Evolutionary conservation across 2,329 filamentous ascomycete genomes (phyloP).

Genomic region (Cordyceps cateniannulata): DNA sequence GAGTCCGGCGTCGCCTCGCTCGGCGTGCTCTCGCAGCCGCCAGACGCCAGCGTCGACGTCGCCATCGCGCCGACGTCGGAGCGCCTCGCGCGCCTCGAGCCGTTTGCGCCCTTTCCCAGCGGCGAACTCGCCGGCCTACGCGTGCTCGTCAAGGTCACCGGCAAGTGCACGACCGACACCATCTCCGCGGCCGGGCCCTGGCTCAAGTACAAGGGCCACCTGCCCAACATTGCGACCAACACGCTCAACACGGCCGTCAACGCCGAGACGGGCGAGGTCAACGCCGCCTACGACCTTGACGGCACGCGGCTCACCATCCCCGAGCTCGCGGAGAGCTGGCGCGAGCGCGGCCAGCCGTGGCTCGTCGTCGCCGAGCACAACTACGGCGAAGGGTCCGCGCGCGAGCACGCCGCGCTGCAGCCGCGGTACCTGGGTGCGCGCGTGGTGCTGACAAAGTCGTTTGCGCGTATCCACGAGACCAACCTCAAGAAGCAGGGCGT

Average conservation of each 20-base stretch:
- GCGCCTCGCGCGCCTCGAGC: constrained; percentile 84
- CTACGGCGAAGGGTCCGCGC: constrained; percentile 85
- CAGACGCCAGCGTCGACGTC: constrained; percentile 65
- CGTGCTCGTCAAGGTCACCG: constrained; percentile 92
- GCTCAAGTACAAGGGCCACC: constrained; percentile 98
- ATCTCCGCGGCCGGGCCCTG: constrained; percentile 95
- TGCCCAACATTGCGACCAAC: constrained; percentile 96
- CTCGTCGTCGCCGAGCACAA: constrained; percentile 96
- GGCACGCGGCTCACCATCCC: constrained; percentile 73
- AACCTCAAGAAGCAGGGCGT: constrained; percentile 98
- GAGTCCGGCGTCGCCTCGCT: constrained; percentile 70
- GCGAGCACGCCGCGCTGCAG: constrained; percentile 85
- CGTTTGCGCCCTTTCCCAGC: constrained; percentile 76
- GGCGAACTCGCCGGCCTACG: constrained; percentile 69
- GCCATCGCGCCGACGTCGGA: constrained; percentile 81
- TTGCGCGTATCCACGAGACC: constrained; percentile 90
- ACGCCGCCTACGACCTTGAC: constrained; percentile 82
- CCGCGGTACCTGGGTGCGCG: constrained; percentile 84
- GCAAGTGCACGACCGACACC: constrained; percentile 98
- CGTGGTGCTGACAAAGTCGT: constrained; percentile 78
- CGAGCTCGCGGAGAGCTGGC: constrained; percentile 80
- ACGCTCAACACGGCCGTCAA: constrained; percentile 94
- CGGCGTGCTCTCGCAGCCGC: constrained; percentile 62
- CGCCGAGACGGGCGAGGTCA: constrained; percentile 86
- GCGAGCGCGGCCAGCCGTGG: constrained; percentile 69